Conservation (phyloP, 2,329 filamentous ascomycete species). For the Fusarium sp. region DNA sequence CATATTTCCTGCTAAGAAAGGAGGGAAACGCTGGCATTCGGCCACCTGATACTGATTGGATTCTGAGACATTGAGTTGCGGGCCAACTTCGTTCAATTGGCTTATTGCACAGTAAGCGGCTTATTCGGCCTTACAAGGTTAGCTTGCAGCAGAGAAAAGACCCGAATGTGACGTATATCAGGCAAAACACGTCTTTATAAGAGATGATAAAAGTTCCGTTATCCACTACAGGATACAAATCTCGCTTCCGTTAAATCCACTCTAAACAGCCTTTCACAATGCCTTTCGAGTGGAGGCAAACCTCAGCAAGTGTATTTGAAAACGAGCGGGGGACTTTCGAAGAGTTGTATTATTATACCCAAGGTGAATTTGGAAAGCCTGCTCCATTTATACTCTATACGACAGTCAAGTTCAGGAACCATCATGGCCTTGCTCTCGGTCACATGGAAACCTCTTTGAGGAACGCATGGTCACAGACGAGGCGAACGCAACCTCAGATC, state of each 20-base stretch:
- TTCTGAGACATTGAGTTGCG: too few species aligned
- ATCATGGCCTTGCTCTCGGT: neutral
- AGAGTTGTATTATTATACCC: neutral
- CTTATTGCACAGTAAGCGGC: too few species aligned
- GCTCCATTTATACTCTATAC: neutral
- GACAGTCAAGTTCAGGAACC: neutral
- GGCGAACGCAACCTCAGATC: neutral
- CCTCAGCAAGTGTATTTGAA: neutral
- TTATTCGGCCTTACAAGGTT: too few species aligned
- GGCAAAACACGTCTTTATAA: too few species aligned
- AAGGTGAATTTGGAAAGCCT: neutral
- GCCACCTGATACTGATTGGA: too few species aligned
- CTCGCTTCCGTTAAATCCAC: too few species aligned
- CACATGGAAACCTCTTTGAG: neutral
- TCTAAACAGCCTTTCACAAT: neutral
- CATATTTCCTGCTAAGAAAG: too few species aligned
- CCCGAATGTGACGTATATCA: too few species aligned
- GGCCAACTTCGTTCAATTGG: too few species aligned
- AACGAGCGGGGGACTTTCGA: neutral
- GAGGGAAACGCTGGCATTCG: too few species aligned
- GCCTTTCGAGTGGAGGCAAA: neutral
- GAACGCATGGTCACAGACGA: neutral
- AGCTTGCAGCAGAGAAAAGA: too few species aligned
- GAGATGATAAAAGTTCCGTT: rapidly evolving
- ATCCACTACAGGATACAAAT: too few species aligned